These are phyloP conservation scores for Claviceps sorghi DNA, from an alignment of 2,329 filamentous ascomycete genomes.

Conservation along the genomic window DNA sequence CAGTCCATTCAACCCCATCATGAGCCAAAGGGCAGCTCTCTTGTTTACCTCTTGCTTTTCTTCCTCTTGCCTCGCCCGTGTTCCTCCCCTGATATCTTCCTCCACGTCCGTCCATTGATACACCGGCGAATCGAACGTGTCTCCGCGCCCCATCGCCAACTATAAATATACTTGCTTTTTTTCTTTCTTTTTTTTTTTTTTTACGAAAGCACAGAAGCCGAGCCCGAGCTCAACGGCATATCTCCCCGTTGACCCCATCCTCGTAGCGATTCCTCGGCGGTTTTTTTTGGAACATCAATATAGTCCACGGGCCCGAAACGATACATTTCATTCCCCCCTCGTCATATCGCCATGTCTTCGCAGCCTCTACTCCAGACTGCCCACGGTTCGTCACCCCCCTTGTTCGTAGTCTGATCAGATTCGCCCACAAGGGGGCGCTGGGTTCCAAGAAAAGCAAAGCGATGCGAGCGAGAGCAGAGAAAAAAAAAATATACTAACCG, in stretches of 20 bases:
- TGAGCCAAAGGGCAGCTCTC: neutral
- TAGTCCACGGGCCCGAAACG: neutral
- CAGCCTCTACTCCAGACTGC: constrained; percentile 92
- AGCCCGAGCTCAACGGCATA: neutral
- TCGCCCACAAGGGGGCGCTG: neutral
- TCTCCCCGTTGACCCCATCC: neutral
- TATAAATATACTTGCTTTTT: neutral
- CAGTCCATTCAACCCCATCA: neutral
- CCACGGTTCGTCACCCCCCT: constrained; percentile 47
- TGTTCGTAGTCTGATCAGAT: neutral
- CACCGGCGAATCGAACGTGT: neutral
- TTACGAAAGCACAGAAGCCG: neutral
- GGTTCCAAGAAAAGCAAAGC: neutral
- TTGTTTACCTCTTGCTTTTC: neutral
- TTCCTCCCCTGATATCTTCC: neutral
- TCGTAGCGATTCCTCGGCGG: neutral
- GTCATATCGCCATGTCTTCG: constrained; percentile 60
- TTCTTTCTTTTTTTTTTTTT: neutral
- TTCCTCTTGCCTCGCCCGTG: neutral
- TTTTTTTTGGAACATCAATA: neutral
- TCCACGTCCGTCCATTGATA: neutral
- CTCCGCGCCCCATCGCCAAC: neutral
- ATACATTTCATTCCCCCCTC: neutral
- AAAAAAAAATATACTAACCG: constrained; percentile 7
- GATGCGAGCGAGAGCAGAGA: neutral